Evolutionary conservation across 2,329 filamentous ascomycete genomes (phyloP).

Genomic region (Triangularia setosa): DNA sequence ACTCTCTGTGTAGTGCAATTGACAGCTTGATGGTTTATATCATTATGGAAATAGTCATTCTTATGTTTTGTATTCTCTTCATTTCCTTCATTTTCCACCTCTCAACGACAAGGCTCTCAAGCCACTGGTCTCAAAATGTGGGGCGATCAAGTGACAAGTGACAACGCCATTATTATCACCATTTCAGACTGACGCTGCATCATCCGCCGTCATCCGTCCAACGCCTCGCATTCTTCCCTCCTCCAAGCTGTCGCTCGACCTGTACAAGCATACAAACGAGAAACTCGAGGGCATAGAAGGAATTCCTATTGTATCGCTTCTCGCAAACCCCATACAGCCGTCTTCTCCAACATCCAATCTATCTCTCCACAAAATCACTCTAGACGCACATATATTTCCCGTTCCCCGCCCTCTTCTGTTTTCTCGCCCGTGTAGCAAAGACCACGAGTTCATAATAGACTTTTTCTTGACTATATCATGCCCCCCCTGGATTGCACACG

Average conservation of each 20-base stretch:
- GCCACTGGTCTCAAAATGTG: not conserved
- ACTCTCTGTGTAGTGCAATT: not conserved
- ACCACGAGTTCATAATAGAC: not conserved
- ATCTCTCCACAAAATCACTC: not conserved
- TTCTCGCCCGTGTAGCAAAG: not conserved
- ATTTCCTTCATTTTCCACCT: not conserved
- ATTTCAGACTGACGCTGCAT: conserved; percentile 14
- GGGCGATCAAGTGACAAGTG: conserved; percentile 8
- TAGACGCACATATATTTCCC: not conserved
- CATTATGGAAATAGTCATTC: not conserved
- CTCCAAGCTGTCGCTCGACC: not conserved
- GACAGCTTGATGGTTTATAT: not conserved
- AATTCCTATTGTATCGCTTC: not conserved
- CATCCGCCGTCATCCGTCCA: not conserved
- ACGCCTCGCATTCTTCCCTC: not conserved
- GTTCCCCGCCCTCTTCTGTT: not conserved
- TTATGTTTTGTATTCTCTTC: not conserved
- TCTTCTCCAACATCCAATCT: not conserved
- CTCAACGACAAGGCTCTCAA: not conserved
- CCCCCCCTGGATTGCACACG: not conserved
- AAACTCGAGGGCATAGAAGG: not conserved
- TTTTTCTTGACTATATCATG: not conserved
- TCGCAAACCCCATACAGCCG: not conserved
- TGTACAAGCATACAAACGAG: not conserved
- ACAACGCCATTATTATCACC: conserved; percentile 13